These are phyloP conservation scores for Oidium heveae DNA, from an alignment of 2,329 filamentous ascomycete species.

Conservation along the genomic window DNA sequence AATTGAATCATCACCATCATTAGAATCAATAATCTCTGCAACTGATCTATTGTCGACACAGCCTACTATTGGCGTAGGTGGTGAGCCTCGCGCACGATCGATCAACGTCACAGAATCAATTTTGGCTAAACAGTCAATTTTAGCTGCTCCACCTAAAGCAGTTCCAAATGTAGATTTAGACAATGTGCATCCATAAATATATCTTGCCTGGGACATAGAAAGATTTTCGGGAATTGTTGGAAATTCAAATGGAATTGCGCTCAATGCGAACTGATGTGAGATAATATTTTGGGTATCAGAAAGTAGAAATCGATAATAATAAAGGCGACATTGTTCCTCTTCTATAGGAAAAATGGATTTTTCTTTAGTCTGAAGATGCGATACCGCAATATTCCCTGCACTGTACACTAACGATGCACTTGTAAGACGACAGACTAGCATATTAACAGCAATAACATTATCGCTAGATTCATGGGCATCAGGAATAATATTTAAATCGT, in stretches of 20 bases:
- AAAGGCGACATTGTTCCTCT: conserved; percentile 41
- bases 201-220: conserved; percentile 31
- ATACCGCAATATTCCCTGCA: conserved; percentile 33
- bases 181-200: conserved; percentile 42
- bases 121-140: conserved; percentile 40
- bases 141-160: conserved; percentile 35
- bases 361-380: conserved; percentile 16
- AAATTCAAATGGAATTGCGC: conserved; percentile 42
- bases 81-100: conserved; percentile 20
- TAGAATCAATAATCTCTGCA: conserved; percentile 22
- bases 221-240: conserved; percentile 28
- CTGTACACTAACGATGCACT: conserved; percentile 38
- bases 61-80: conserved; percentile 26
- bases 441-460: conserved; percentile 24
- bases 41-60: conserved; percentile 34
- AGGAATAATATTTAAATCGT: conserved; percentile 16
- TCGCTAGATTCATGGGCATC: background rate
- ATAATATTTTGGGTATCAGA: conserved; percentile 17
- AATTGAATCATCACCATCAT: conserved; percentile 27
- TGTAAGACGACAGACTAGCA: conserved; percentile 41
- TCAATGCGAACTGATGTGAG: conserved; percentile 36
- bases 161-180: conserved; percentile 29
- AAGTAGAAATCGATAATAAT: conserved; percentile 39
- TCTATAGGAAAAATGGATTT: conserved; percentile 16
- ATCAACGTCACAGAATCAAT: conserved; percentile 30